These are phyloP conservation scores for Cyclostephanos invisitatus DNA, from an alignment of 108 stramenopile genomes.

Conservation along the genomic window DNA sequence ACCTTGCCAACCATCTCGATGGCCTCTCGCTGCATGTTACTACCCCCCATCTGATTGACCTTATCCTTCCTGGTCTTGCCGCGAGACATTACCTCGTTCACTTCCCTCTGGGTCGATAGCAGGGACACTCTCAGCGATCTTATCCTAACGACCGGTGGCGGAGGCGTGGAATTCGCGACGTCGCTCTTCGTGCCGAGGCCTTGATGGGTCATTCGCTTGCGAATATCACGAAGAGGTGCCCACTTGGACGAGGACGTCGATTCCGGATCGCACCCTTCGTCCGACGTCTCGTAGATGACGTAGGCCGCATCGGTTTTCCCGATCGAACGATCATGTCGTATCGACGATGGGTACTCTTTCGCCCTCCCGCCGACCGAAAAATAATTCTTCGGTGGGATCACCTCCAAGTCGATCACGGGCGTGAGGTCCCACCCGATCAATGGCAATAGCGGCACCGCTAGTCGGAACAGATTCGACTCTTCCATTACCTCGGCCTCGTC, in stretches of 20 bases:
- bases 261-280: neutral
- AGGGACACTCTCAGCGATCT: constrained; percentile 48
- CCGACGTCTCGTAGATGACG: neutral
- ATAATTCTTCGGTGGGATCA: constrained; percentile 32
- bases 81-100: constrained; percentile 28
- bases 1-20: constrained; percentile 46
- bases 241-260: neutral
- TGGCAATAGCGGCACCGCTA: constrained; percentile 48
- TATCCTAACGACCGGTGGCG: constrained; percentile 37
- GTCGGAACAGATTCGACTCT: constrained; percentile 42
- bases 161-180: neutral
- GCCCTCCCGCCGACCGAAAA: neutral
- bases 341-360: neutral
- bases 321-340: neutral
- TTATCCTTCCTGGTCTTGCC: neutral
- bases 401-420: constrained; percentile 55
- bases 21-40: constrained; percentile 41
- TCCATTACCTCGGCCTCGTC: constrained; percentile 16
- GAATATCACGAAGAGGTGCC: constrained; percentile 18
- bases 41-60: neutral
- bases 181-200: neutral
- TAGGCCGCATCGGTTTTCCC: neutral
- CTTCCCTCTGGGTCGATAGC: constrained; percentile 48
- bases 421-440: constrained; percentile 54
- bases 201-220: constrained; percentile 13